phyloP scores from a whole-genome alignment of 345 rosid species.

The Arabis hirsuta region DNA sequence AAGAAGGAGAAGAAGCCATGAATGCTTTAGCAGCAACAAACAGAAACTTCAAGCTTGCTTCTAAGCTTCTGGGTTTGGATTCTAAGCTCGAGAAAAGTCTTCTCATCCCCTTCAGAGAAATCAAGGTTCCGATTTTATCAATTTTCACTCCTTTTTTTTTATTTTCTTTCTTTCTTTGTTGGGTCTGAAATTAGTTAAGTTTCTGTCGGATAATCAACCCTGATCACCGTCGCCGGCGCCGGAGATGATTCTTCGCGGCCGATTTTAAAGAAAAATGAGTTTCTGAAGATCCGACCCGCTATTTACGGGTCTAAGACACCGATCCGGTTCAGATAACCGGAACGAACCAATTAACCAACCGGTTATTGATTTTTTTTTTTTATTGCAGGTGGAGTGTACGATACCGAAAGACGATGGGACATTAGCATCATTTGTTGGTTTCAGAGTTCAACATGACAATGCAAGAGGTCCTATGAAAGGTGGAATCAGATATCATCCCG shows the following conservation, averaged over 20 bases:
- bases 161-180: too few species aligned
- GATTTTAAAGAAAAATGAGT: constrained; percentile 3
- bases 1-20: constrained; percentile 53
- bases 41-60: constrained; percentile 91
- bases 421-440: constrained; percentile 75
- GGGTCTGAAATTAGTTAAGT: not conserved
- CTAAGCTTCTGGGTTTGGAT: constrained; percentile 89
- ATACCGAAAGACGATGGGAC: constrained; percentile 89
- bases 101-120: constrained; percentile 95
- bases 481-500: constrained; percentile 56
- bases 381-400: constrained; percentile 78
- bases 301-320: not conserved
- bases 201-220: not conserved
- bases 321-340: constrained; percentile 16
- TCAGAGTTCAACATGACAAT: constrained; percentile 91
- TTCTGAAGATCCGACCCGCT: constrained; percentile 27
- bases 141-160: constrained; percentile 9
- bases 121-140: constrained; percentile 61
- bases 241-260: constrained; percentile 4
- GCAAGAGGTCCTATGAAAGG: constrained; percentile 84
- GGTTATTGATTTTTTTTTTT: not conserved
- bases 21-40: constrained; percentile 96
- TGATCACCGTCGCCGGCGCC: constrained; percentile 4
- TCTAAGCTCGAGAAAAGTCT: constrained; percentile 95
- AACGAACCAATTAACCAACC: not conserved